These are phyloP conservation scores for Telopea speciosissima DNA, from an alignment of 177 flowering plant genomes.

Conservation along the genomic window DNA sequence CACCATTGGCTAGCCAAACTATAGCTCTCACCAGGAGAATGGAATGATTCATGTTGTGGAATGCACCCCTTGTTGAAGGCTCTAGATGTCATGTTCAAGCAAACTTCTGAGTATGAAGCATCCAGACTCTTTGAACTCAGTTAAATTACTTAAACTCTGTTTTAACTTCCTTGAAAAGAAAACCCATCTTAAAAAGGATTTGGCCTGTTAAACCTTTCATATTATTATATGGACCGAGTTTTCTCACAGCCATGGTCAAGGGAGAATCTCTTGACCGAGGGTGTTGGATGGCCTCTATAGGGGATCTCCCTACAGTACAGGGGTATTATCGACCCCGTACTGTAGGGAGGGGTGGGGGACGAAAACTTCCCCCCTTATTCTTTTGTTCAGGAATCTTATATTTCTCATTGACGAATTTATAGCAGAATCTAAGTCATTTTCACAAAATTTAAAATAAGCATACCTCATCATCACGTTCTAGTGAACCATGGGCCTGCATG, in stretches of 20 bases:
- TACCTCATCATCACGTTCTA: slow-evolving; percentile 98
- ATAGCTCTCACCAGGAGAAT: background rate
- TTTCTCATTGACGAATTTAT: too few relatives aligned
- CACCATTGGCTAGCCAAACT: background rate
- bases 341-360: too few relatives aligned
- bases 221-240: too few relatives aligned
- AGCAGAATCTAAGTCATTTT: too few relatives aligned
- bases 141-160: too few relatives aligned
- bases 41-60: background rate
- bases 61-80: background rate
- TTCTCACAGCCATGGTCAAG: too few relatives aligned
- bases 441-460: background rate
- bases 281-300: too few relatives aligned
- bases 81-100: background rate
- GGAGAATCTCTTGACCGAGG: too few relatives aligned
- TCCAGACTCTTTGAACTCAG: too few relatives aligned
- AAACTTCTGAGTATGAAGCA: background rate
- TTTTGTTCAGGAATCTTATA: background rate
- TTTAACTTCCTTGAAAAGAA: background rate
- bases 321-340: too few relatives aligned
- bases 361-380: too few relatives aligned
- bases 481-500: slow-evolving; percentile 76
- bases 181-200: background rate
- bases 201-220: background rate
- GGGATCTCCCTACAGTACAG: too few relatives aligned